These are phyloP conservation scores for Penicillium sumatraense DNA, from an alignment of 2,329 filamentous ascomycete genomes.

Conservation along the genomic window DNA sequence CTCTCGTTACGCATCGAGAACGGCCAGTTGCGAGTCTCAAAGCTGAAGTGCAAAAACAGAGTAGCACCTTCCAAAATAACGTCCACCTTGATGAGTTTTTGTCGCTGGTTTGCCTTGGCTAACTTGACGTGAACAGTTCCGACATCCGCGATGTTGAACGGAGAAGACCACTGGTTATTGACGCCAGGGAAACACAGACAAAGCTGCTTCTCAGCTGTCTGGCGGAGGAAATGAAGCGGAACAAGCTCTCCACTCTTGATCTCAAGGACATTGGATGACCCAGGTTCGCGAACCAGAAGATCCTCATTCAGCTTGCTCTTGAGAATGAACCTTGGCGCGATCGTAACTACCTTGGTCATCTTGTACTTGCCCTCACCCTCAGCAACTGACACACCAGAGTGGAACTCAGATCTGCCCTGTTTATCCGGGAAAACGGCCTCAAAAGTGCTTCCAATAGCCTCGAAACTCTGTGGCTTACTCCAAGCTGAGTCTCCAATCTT, in stretches of 20 bases:
- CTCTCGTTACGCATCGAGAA: conserved; percentile 99
- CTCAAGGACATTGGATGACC: conserved; percentile 82
- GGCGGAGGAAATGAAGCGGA: conserved; percentile 87
- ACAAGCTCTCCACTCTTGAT: conserved; percentile 78
- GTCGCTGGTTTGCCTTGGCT: conserved; percentile 84
- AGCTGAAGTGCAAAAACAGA: conserved; percentile 86
- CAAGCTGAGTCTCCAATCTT: conserved; percentile 89
- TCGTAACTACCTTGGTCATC: conserved; percentile 90
- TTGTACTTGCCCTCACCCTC: conserved; percentile 98
- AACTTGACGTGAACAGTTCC: conserved; percentile 93
- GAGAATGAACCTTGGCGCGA: conserved; percentile 89
- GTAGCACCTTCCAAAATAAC: conserved; percentile 91
- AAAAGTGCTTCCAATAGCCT: conserved; percentile 91
- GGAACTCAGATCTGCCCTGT: conserved; percentile 77
- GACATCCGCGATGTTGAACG: conserved; percentile 95
- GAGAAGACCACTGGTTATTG: conserved; percentile 96
- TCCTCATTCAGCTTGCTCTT: conserved; percentile 92
- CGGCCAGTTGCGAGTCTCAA: conserved; percentile 95
- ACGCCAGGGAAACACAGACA: conserved; percentile 91
- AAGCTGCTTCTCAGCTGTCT: conserved; percentile 81
- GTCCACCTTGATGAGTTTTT: conserved; percentile 84
- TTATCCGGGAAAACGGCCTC: conserved; percentile 82
- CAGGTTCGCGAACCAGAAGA: conserved; percentile 87
- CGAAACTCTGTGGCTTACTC: conserved; percentile 98
- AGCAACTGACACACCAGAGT: conserved; percentile 84